These are phyloP conservation scores for Cyberlindnera samutprakarnensis DNA, from an alignment of 805 yeast species.

Conservation along the genomic window DNA sequence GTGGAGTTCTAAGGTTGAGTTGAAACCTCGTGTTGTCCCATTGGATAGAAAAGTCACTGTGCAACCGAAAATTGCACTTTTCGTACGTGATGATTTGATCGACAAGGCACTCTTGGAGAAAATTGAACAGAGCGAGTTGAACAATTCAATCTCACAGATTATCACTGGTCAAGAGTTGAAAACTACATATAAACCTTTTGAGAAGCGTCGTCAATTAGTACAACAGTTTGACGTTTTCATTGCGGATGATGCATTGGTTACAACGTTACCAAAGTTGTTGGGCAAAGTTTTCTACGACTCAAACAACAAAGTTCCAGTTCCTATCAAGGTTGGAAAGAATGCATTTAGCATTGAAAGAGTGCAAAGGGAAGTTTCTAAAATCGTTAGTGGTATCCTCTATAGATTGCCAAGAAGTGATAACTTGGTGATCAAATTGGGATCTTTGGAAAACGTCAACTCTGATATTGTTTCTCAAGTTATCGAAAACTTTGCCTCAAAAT, in stretches of 20 bases:
- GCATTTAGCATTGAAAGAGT: constrained; percentile 43
- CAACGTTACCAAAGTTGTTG: constrained; percentile 72
- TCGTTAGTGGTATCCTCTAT: constrained; percentile 50
- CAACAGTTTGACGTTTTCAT: constrained; percentile 68
- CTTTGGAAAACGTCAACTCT: constrained; percentile 32
- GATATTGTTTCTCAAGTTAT: constrained; percentile 47
- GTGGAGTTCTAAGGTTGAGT: constrained; percentile 45
- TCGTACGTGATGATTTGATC: constrained; percentile 58
- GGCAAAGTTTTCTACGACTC: constrained; percentile 71
- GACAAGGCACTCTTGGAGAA: constrained; percentile 22
- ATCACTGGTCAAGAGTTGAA: constrained; percentile 70
- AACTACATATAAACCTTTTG: constrained; percentile 81
- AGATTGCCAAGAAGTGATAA: constrained; percentile 70
- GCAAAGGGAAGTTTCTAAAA: constrained; percentile 49
- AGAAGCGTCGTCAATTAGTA: constrained; percentile 72
- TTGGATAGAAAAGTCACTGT: constrained; percentile 35
- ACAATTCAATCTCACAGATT: constrained; percentile 35
- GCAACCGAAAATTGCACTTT: constrained; percentile 46
- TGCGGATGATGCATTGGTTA: constrained; percentile 76
- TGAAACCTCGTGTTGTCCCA: constrained; percentile 29
- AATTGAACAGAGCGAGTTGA: constrained; percentile 22
- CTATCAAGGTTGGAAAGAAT: constrained; percentile 40
- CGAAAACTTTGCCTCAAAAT: constrained; percentile 33
- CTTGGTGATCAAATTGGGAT: constrained; percentile 61
- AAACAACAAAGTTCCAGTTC: constrained; percentile 57